Evolutionary conservation across 176 grass and related monocot species (phyloP).

Genomic region (Poa pratensis): DNA sequence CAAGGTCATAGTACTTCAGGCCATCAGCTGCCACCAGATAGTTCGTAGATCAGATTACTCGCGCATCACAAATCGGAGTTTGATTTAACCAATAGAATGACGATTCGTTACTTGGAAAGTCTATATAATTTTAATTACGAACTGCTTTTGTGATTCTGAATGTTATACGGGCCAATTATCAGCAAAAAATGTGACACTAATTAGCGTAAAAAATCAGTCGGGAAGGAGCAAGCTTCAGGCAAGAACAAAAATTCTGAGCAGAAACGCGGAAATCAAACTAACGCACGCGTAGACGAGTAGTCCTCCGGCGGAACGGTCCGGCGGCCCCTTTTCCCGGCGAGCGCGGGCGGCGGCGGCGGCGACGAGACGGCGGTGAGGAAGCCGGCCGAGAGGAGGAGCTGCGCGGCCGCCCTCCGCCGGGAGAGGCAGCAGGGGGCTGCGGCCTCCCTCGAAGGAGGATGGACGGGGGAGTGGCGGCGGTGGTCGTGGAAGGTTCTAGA

Average conservation of each 20-base stretch:
- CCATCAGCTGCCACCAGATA: constrained; percentile 66
- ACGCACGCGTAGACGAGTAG: constrained; percentile 55
- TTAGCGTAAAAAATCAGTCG: neutral
- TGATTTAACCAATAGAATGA: neutral
- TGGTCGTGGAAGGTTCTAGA: constrained; percentile 42
- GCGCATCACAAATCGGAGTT: neutral
- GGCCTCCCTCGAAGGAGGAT: constrained; percentile 1
- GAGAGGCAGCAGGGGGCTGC: constrained; percentile 10
- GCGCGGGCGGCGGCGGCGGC: constrained; percentile 31
- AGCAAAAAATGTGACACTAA: neutral
- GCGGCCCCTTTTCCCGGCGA: constrained; percentile 58
- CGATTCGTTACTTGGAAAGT: neutral
- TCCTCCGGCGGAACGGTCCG: constrained; percentile 48
- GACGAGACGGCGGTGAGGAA: constrained; percentile 39
- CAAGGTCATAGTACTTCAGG: constrained; percentile 88
- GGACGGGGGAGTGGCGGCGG: neutral
- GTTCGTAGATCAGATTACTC: constrained; percentile 33
- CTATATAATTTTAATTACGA: neutral
- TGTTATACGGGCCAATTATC: neutral
- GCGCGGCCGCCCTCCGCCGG: constrained; percentile 44
- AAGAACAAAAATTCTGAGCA: neutral
- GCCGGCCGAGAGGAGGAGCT: constrained; percentile 54
- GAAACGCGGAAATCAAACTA: constrained; percentile 19
- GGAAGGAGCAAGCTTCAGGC: neutral
- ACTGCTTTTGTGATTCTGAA: neutral